Conservation (phyloP, 805 yeast genomes). For the Metschnikowia rubicola region DNA sequence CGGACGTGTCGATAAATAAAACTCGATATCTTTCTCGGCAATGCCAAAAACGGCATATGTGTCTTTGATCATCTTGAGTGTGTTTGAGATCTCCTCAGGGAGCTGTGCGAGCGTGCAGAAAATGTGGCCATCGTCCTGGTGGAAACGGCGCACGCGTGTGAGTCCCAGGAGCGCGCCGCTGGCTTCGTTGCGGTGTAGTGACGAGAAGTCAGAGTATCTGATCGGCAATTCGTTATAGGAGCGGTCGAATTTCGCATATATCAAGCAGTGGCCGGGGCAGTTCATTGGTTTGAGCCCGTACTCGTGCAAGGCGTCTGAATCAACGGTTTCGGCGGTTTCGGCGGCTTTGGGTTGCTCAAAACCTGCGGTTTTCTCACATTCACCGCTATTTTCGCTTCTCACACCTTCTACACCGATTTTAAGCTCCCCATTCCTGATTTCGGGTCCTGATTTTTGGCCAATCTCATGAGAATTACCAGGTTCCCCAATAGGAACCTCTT, state of each 20-base stretch:
- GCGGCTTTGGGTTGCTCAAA: too few species aligned
- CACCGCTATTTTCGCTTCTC: too few species aligned
- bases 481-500: constrained; percentile 1
- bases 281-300: constrained; percentile 94
- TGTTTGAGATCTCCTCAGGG: constrained; percentile 63
- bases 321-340: too few species aligned
- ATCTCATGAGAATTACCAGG: background rate
- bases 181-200: constrained; percentile 90
- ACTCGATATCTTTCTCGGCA: constrained; percentile 44
- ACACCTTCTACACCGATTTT: too few species aligned
- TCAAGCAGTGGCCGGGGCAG: constrained; percentile 91
- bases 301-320: constrained; percentile 21
- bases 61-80: constrained; percentile 68
- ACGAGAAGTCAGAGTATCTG: constrained; percentile 82
- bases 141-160: constrained; percentile 90
- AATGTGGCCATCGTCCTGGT: constrained; percentile 97
- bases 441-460: background rate
- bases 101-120: constrained; percentile 83
- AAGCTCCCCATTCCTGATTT: too few species aligned
- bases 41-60: constrained; percentile 72
- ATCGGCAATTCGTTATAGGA: constrained; percentile 86
- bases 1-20: constrained; percentile 85
- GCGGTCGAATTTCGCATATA: constrained; percentile 70
- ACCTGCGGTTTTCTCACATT: too few species aligned
- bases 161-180: constrained; percentile 92